Conservation (phyloP, 108 stramenopile genomes). For the Cyclotella sp. region DNA sequence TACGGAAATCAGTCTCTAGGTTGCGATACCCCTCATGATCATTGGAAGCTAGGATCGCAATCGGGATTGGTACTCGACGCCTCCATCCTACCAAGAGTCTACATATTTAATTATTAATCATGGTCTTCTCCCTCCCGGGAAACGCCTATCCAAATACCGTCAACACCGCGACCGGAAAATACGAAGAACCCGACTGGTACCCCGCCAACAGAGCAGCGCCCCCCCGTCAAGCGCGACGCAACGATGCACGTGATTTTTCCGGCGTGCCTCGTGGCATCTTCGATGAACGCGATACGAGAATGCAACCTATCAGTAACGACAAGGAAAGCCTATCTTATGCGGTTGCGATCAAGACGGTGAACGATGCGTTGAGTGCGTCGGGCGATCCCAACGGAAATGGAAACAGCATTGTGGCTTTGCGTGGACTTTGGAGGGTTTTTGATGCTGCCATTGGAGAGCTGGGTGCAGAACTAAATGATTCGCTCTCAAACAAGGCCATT, state of each 20-base stretch:
- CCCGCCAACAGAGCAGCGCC: background rate
- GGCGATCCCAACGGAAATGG: slow-evolving; percentile 6
- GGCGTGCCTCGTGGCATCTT: background rate
- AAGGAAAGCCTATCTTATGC: slow-evolving; percentile 18
- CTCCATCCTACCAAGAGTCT: no score
- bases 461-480: slow-evolving; percentile 26
- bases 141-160: background rate
- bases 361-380: slow-evolving; percentile 18
- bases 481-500: slow-evolving; percentile 35
- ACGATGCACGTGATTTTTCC: background rate
- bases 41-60: no score
- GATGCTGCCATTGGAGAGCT: slow-evolving; percentile 24
- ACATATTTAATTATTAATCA: no score
- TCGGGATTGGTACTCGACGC: no score
- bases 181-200: background rate
- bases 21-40: no score
- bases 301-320: background rate
- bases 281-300: slow-evolving; percentile 1
- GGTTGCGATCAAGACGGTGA: slow-evolving; percentile 36
- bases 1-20: no score
- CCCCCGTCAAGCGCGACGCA: background rate
- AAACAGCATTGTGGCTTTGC: slow-evolving; percentile 4
- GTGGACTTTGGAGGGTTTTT: slow-evolving; percentile 21
- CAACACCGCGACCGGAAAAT: background rate
- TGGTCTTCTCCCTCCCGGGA: background rate